Percentiles rank a stretch among this genome's conserved stretches.
phyloP scores from a whole-genome alignment of 371 early-diverging fungal species.

The Mortierella sp. region DNA sequence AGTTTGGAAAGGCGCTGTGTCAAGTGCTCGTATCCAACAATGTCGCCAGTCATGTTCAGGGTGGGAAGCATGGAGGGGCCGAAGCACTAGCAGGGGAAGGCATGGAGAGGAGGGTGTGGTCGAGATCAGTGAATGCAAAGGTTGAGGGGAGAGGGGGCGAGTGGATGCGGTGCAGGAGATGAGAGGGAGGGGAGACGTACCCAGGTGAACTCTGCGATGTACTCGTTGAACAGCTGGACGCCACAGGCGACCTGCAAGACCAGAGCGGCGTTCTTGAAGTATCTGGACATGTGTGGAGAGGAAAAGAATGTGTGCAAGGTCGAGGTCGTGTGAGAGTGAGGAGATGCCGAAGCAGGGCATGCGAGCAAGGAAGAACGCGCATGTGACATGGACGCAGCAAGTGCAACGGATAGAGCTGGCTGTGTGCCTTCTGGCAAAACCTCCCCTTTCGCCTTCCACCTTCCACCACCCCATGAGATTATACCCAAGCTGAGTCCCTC shows the following conservation, averaged over 20 bases:
- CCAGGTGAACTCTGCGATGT: constrained; percentile 76
- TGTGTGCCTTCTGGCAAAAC: background rate
- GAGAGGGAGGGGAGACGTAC: constrained; percentile 57
- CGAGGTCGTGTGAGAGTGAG: background rate
- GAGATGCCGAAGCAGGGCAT: too few relatives aligned
- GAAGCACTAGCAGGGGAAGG: constrained; percentile 62
- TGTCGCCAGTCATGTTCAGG: constrained; percentile 74
- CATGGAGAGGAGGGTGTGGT: background rate
- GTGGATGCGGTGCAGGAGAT: too few relatives aligned
- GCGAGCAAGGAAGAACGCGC: too few relatives aligned
- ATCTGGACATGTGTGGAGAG: constrained; percentile 24
- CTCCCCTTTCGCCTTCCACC: background rate
- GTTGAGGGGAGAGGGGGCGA: background rate
- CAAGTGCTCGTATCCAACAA: constrained; percentile 75
- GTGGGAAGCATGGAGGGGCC: constrained; percentile 92
- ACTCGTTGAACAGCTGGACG: constrained; percentile 68
- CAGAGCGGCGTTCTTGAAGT: constrained; percentile 35
- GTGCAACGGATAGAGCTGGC: too few relatives aligned
- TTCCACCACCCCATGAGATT: constrained; percentile 9
- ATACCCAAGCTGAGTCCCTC: constrained; percentile 1
- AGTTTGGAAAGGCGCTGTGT: constrained; percentile 63
- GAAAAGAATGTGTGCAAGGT: background rate
- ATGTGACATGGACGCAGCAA: too few relatives aligned
- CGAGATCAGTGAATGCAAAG: too few relatives aligned
- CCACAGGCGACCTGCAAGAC: constrained; percentile 67